Conservation (phyloP, 352 stramenopile genomes). For the Globisporangium canariense region DNA sequence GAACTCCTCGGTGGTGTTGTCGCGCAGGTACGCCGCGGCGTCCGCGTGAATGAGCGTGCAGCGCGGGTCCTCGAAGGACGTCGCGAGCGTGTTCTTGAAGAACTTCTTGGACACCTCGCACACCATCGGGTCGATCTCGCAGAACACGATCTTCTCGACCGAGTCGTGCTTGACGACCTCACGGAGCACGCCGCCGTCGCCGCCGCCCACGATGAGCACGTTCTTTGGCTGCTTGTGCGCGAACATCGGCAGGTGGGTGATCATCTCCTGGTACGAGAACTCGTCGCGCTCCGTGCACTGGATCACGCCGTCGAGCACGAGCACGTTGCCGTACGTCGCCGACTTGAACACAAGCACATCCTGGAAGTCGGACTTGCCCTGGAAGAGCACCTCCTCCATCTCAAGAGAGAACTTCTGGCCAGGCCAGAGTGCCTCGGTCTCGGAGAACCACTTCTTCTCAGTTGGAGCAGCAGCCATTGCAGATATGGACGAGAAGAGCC, state of each 20-base stretch:
- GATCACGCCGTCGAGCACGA: slow-evolving; percentile 99
- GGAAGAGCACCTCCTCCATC: slow-evolving; percentile 93
- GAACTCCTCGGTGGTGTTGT: slow-evolving; percentile 85
- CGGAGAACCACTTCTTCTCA: slow-evolving; percentile 92
- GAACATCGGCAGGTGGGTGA: slow-evolving; percentile 97
- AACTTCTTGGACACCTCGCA: slow-evolving; percentile 95
- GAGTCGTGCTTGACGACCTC: slow-evolving; percentile 93
- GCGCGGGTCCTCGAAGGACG: slow-evolving; percentile 94
- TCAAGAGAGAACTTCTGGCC: slow-evolving; percentile 91
- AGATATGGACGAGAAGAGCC: neutral
- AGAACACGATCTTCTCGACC: slow-evolving; percentile 97
- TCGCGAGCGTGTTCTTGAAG: slow-evolving; percentile 87
- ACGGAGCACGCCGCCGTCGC: slow-evolving; percentile 96
- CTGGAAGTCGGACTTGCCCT: slow-evolving; percentile 96
- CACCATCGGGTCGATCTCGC: slow-evolving; percentile 99
- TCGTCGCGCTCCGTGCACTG: slow-evolving; percentile 98
- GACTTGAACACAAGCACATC: slow-evolving; percentile 99
- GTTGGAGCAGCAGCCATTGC: slow-evolving; percentile 33
- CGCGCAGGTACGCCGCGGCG: slow-evolving; percentile 85
- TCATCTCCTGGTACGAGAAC: slow-evolving; percentile 99
- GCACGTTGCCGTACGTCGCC: slow-evolving; percentile 95
- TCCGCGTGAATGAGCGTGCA: slow-evolving; percentile 93
- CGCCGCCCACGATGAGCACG: slow-evolving; percentile 97
- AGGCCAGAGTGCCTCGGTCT: slow-evolving; percentile 95
- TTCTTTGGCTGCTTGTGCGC: slow-evolving; percentile 94